phyloP scores from a whole-genome alignment of 139 green algal genomes.

The Closterium sp. region DNA sequence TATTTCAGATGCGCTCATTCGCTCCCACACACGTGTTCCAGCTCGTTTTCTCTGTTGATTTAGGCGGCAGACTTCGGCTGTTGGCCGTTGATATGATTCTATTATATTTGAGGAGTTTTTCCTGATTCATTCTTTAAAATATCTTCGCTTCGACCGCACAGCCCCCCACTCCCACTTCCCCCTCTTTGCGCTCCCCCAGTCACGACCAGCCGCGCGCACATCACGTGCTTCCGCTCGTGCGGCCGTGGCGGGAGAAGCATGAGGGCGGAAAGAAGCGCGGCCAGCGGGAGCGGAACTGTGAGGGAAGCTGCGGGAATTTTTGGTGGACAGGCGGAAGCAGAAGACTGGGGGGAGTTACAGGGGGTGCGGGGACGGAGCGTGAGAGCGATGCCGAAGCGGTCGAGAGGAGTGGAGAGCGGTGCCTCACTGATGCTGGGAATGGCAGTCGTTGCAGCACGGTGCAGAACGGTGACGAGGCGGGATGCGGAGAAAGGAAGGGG shows the following conservation, averaged over 20 bases:
- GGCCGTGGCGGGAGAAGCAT: not conserved
- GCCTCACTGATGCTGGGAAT: not conserved
- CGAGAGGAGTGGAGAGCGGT: not conserved
- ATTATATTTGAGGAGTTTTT: too few relatives aligned
- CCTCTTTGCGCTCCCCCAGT: not conserved
- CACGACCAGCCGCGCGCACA: not conserved
- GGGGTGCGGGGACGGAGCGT: not conserved
- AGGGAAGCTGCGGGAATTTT: not conserved
- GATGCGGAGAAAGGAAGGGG: not conserved
- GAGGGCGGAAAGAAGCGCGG: not conserved
- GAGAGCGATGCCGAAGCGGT: not conserved
- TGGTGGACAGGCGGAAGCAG: not conserved
- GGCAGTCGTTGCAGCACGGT: not conserved
- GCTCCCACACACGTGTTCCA: too few relatives aligned
- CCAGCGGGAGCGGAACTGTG: not conserved
- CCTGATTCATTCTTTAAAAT: too few relatives aligned
- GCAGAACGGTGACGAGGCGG: not conserved
- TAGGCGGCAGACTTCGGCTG: too few relatives aligned
- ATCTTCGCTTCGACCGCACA: not conserved
- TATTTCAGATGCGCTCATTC: too few relatives aligned
- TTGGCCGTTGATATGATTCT: too few relatives aligned
- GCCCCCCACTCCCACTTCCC: not conserved
- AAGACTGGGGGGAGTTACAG: not conserved
- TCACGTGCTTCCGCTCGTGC: not conserved
- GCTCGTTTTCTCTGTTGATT: too few relatives aligned